These are phyloP conservation scores for Yamadazyma epiphylla DNA, from an alignment of 1,139 yeast species.

Conservation along the genomic window DNA sequence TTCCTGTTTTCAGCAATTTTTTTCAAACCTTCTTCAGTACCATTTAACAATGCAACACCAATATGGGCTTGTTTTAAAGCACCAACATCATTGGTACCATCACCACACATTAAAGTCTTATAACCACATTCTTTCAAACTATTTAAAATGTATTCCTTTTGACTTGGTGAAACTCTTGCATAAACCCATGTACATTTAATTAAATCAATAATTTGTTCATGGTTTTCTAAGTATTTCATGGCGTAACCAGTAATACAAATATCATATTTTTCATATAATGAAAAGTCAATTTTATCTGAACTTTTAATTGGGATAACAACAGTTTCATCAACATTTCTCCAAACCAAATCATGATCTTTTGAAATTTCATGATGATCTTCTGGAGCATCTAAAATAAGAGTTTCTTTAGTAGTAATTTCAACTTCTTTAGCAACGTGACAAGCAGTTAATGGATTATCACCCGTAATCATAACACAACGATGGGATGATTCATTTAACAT, in stretches of 20 bases:
- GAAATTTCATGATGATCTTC: conserved; percentile 57
- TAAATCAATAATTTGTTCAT: conserved; percentile 64
- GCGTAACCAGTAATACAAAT: conserved; percentile 95
- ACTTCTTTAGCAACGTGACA: conserved; percentile 97
- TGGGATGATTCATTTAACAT: conserved; percentile 96
- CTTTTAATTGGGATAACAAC: conserved; percentile 66
- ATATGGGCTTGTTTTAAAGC: conserved; percentile 98
- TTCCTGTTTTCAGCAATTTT: conserved; percentile 81
- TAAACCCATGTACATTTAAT: conserved; percentile 93
- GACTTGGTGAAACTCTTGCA: conserved; percentile 96
- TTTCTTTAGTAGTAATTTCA: conserved; percentile 73
- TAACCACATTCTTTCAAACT: conserved; percentile 86
- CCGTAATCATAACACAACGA: conserved; percentile 96
- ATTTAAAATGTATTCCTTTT: conserved; percentile 86
- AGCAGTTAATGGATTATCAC: conserved; percentile 98
- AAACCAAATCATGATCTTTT: conserved; percentile 59
- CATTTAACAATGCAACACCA: conserved; percentile 95
- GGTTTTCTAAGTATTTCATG: conserved; percentile 58
- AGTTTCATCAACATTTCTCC: conserved; percentile 84
- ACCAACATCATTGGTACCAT: conserved; percentile 99
- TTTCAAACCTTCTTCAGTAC: conserved; percentile 92
- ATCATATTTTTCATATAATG: conserved; percentile 66
- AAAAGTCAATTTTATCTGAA: conserved; percentile 53
- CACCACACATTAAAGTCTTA: conserved; percentile 98
- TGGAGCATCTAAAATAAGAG: conserved; percentile 82